phyloP scores from a whole-genome alignment of 306 rosid genomes.

The Prosopis cineraria region DNA sequence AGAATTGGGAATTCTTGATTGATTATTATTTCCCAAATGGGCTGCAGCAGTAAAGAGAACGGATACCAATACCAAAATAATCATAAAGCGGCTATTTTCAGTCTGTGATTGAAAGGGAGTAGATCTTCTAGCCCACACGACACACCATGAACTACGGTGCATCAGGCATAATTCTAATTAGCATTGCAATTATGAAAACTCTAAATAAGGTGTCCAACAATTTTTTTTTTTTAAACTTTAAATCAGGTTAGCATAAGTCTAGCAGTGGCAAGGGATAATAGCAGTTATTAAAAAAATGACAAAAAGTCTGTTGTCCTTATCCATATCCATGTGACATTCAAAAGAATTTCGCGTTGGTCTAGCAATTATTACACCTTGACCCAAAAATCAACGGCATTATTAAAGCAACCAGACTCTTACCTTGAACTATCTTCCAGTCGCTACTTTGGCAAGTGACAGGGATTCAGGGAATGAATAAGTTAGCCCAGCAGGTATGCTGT shows the following conservation, averaged over 20 bases:
- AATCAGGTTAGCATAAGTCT: background rate
- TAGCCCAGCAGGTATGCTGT: constrained; percentile 95
- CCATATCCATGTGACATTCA: no score
- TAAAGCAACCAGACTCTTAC: constrained; percentile 42
- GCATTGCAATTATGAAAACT: background rate
- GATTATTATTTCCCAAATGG: background rate
- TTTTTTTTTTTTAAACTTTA: no score
- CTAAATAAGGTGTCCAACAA: no score
- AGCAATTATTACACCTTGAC: background rate
- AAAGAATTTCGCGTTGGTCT: no score
- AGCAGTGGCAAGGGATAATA: background rate
- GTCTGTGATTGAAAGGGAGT: no score
- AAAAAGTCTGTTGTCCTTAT: no score
- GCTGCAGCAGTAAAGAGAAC: background rate
- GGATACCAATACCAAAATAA: background rate
- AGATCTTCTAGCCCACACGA: background rate
- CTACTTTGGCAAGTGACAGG: constrained; percentile 79
- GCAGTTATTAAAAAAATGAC: background rate
- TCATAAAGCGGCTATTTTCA: no score
- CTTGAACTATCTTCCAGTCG: constrained; percentile 96
- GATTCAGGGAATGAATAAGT: constrained; percentile 95
- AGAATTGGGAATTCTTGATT: background rate
- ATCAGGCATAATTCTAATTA: background rate
- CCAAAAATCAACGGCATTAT: background rate
- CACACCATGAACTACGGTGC: background rate